A percentile compares a stretch with the other conserved stretches of the same genome.
Conservation (phyloP, 768 basidiomycete genomes). For the Mycena haematopus region DNA sequence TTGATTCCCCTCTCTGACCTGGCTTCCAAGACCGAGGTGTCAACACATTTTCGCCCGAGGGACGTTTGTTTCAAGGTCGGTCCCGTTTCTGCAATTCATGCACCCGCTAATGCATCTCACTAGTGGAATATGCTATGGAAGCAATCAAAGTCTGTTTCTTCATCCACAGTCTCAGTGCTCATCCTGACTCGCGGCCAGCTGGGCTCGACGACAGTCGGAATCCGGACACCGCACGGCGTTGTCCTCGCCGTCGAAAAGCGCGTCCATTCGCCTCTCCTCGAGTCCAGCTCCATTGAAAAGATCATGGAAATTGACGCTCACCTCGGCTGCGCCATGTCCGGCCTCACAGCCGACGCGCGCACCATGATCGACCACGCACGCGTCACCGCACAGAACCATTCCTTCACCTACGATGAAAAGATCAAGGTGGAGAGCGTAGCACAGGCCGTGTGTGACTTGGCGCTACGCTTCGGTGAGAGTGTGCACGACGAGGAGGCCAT, state of each 20-base stretch:
- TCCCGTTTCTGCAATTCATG: conserved; percentile 14
- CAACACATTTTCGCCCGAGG: conserved; percentile 98
- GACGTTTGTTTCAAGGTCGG: conserved; percentile 96
- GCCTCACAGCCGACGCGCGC: conserved; percentile 95
- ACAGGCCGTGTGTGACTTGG: conserved; percentile 97
- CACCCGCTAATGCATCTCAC: conserved; percentile 27
- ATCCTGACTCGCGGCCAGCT: conserved; percentile 58
- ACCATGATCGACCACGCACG: conserved; percentile 99
- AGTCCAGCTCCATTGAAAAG: conserved; percentile 96
- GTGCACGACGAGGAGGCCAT: conserved; percentile 98
- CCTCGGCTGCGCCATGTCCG: conserved; percentile 98
- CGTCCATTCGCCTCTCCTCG: conserved; percentile 94
- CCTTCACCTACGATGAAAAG: conserved; percentile 94
- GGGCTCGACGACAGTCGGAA: conserved; percentile 96
- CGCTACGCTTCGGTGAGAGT: conserved; percentile 96
- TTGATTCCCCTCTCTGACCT: background rate
- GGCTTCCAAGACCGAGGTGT: conserved; percentile 83
- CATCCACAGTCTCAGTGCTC: background rate
- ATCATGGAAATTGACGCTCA: conserved; percentile 99
- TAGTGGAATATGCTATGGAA: conserved; percentile 99
- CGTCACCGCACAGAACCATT: conserved; percentile 94
- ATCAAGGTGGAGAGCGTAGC: conserved; percentile 99
- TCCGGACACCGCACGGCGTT: conserved; percentile 88
- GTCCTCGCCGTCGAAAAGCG: conserved; percentile 98
- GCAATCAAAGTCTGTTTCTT: conserved; percentile 84